A percentile compares a stretch with the other conserved stretches of the same genome.
These are phyloP conservation scores for Podosphaera xanthii DNA, from an alignment of 2,329 filamentous ascomycete genomes.

Conservation along the genomic window DNA sequence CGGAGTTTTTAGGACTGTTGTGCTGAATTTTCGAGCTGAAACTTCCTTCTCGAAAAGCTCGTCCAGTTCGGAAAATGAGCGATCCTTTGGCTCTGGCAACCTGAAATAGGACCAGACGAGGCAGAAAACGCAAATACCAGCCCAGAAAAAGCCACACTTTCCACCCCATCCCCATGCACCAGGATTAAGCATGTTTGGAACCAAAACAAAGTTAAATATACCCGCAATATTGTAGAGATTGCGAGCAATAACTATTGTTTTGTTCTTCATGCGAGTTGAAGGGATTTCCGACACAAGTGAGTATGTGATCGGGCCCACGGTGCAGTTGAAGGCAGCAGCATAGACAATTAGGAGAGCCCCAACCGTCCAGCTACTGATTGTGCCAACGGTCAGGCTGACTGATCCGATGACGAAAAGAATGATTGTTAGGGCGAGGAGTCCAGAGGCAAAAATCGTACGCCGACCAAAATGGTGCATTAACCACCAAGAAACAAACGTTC, in stretches of 20 bases:
- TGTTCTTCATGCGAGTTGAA: slow-evolving; percentile 61
- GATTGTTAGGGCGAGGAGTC: slow-evolving; percentile 45
- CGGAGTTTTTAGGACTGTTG: neutral
- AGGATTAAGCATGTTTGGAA: slow-evolving; percentile 81
- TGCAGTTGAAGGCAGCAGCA: slow-evolving; percentile 63
- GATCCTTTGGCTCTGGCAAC: slow-evolving; percentile 43
- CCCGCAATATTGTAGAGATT: slow-evolving; percentile 48
- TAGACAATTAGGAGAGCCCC: slow-evolving; percentile 51
- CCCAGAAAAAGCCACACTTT: slow-evolving; percentile 74
- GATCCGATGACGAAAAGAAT: slow-evolving; percentile 60
- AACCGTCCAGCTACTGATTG: slow-evolving; percentile 21
- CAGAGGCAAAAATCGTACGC: slow-evolving; percentile 44
- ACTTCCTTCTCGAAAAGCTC: slow-evolving; percentile 43
- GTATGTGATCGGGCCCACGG: slow-evolving; percentile 72
- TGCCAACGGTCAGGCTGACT: slow-evolving; percentile 14
- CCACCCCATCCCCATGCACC: slow-evolving; percentile 70
- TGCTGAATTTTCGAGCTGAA: neutral
- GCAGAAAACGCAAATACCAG: slow-evolving; percentile 55
- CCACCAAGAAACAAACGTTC: slow-evolving; percentile 27
- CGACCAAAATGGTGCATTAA: slow-evolving; percentile 24
- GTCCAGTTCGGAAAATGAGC: slow-evolving; percentile 36
- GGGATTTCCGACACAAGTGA: slow-evolving; percentile 67
- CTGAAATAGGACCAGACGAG: slow-evolving; percentile 64
- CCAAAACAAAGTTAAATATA: slow-evolving; percentile 59
- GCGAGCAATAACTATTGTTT: slow-evolving; percentile 67